These are phyloP conservation scores for Ophiocordyceps camponoti-leonardi DNA, from an alignment of 2,329 filamentous ascomycete species.

Conservation along the genomic window DNA sequence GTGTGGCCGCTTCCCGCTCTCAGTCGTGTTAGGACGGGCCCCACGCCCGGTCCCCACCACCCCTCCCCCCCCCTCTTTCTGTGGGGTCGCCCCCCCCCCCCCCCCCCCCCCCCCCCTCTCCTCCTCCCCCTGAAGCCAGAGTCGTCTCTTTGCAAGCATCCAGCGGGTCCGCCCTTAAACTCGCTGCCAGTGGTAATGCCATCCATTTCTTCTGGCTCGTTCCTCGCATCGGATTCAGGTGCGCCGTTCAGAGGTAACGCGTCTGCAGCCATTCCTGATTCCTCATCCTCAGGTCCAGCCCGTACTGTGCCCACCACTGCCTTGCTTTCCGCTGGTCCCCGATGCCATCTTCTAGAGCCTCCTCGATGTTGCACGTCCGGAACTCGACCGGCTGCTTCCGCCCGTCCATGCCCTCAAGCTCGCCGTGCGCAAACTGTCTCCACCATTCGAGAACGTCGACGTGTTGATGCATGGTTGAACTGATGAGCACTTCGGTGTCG, in stretches of 20 bases:
- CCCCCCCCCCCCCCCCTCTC: too few relatives aligned
- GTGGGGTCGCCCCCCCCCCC: background rate
- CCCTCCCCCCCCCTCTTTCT: background rate
- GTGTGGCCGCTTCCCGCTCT: too few relatives aligned
- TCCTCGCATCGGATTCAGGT: background rate
- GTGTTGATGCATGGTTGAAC: conserved; percentile 75
- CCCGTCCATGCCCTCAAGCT: conserved; percentile 35
- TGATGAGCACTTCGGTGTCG: conserved; percentile 68
- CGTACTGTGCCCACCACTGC: conserved; percentile 77
- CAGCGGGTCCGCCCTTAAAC: background rate
- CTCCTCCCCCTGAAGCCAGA: background rate
- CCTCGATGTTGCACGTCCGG: conserved; percentile 89
- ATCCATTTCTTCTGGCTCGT: background rate
- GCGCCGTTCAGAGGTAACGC: conserved; percentile 42
- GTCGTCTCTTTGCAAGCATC: background rate
- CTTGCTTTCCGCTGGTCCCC: conserved; percentile 53
- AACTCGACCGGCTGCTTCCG: conserved; percentile 62
- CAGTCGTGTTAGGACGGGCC: too few relatives aligned
- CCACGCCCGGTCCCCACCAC: too few relatives aligned
- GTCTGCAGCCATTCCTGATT: conserved; percentile 85
- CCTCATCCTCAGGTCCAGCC: conserved; percentile 62
- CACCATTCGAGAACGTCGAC: conserved; percentile 84
- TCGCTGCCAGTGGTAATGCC: background rate
- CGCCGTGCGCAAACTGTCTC: conserved; percentile 48
- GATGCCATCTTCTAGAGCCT: conserved; percentile 78